Conservation (phyloP, 2,329 filamentous ascomycete genomes). For the Talaromyces sp. region DNA sequence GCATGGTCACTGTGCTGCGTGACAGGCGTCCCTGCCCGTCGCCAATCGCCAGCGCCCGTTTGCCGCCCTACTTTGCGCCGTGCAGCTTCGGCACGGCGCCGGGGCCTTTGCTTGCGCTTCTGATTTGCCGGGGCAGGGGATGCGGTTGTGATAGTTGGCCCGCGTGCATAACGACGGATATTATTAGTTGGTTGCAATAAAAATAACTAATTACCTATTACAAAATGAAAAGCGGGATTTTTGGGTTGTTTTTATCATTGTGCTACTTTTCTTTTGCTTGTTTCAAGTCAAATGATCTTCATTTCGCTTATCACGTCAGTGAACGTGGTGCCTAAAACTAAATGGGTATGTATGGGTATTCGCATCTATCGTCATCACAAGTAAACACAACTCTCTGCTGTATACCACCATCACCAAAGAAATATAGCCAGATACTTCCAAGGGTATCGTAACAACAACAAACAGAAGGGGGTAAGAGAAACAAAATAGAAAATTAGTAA, state of each 20-base stretch:
- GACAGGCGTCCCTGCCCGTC: background rate
- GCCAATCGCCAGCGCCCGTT: background rate
- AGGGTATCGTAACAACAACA: background rate
- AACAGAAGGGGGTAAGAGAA: background rate
- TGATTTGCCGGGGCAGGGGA: background rate
- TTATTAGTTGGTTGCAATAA: background rate
- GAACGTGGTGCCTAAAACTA: background rate
- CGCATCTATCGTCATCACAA: background rate
- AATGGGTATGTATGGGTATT: constrained; percentile 9
- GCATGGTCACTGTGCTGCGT: background rate
- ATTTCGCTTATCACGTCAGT: background rate
- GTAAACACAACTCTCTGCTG: background rate
- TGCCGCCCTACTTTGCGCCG: background rate
- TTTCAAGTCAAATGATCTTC: background rate
- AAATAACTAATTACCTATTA: background rate
- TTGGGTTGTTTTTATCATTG: background rate
- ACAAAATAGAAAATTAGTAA: background rate
- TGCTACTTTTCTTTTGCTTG: too few species aligned
- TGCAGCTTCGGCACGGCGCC: background rate
- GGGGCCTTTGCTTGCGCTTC: background rate
- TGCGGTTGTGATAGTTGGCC: background rate
- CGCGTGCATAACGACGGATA: background rate
- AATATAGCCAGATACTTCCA: background rate
- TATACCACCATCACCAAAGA: background rate
- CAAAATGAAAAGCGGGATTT: background rate